phyloP scores from a whole-genome alignment of 805 yeast genomes.

The Ogataea sp. region DNA sequence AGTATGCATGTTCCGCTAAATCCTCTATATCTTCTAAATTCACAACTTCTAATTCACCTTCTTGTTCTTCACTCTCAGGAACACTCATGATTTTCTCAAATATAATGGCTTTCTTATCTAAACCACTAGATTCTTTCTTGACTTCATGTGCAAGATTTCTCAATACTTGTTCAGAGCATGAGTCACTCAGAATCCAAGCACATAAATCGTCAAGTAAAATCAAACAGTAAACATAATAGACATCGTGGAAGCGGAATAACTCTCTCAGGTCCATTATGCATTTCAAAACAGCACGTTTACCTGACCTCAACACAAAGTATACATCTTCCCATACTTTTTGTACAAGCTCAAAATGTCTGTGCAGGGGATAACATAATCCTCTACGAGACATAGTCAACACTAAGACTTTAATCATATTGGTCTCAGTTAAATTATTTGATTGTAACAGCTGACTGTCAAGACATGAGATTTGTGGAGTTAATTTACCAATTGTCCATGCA shows the following conservation, averaged over 20 bases:
- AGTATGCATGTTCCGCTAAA: conserved; percentile 44
- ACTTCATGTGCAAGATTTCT: conserved; percentile 63
- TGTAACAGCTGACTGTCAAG: conserved; percentile 53
- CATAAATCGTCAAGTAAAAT: conserved; percentile 71
- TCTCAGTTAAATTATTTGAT: conserved; percentile 24
- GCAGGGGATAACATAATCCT: conserved; percentile 72
- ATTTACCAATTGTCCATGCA: conserved; percentile 89
- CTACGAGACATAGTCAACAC: conserved; percentile 61
- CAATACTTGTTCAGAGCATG: conserved; percentile 50
- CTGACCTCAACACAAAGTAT: conserved; percentile 53
- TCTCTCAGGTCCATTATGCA: conserved; percentile 56
- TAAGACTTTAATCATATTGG: conserved; percentile 38
- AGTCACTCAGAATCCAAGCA: conserved; percentile 60
- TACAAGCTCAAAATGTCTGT: conserved; percentile 58
- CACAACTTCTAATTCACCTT: conserved; percentile 34
- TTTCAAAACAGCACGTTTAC: conserved; percentile 58
- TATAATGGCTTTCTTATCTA: conserved; percentile 39
- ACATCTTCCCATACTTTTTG: conserved; percentile 70
- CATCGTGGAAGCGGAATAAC: conserved; percentile 73
- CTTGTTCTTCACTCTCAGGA: conserved; percentile 28
- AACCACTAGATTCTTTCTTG: conserved; percentile 29
- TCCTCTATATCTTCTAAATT: conserved; percentile 49
- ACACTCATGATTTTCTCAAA: conserved; percentile 41
- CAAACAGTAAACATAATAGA: conserved; percentile 76
- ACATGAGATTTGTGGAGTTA: conserved; percentile 69